phyloP scores from a whole-genome alignment of 2,329 filamentous ascomycete species.

The Exophiala oligosperma region DNA sequence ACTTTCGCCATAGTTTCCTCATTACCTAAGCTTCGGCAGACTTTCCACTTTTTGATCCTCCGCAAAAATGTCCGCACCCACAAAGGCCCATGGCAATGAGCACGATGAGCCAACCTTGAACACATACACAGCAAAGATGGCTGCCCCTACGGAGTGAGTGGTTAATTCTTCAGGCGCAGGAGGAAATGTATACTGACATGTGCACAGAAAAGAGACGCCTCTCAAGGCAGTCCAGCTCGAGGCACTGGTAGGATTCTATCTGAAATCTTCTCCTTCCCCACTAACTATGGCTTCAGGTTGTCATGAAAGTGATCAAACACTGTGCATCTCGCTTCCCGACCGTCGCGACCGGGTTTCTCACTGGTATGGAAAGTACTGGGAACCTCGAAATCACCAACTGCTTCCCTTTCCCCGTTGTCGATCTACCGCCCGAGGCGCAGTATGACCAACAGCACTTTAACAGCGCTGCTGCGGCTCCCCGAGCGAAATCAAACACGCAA shows the following conservation, averaged over 20 bases:
- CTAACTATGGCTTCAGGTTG: constrained; percentile 60
- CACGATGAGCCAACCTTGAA: constrained; percentile 65
- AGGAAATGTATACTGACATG: constrained; percentile 19
- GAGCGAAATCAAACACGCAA: constrained; percentile 81
- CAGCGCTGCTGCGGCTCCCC: constrained; percentile 81
- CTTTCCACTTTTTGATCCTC: constrained; percentile 4
- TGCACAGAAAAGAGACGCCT: constrained; percentile 62
- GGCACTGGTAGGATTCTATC: constrained; percentile 67
- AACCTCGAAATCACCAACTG: constrained; percentile 89
- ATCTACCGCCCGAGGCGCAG: constrained; percentile 69
- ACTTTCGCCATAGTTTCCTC: constrained; percentile 10
- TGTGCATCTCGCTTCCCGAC: constrained; percentile 85
- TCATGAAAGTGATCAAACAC: constrained; percentile 98
- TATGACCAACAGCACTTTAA: constrained; percentile 68
- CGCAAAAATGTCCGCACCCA: constrained; percentile 18
- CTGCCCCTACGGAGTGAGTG: constrained; percentile 14
- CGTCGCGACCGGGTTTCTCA: constrained; percentile 82
- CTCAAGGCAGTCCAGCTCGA: constrained; percentile 90
- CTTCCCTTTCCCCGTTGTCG: constrained; percentile 88
- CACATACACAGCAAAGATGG: constrained; percentile 69
- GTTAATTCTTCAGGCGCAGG: not conserved
- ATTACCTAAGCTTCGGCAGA: not conserved
- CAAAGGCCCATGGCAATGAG: constrained; percentile 6
- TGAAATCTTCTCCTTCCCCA: constrained; percentile 33
- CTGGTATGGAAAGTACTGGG: constrained; percentile 85